A percentile compares a stretch with the other conserved stretches of the same genome.
Conservation (phyloP, 1,139 yeast genomes). For the Hanseniaspora uvarum region DNA sequence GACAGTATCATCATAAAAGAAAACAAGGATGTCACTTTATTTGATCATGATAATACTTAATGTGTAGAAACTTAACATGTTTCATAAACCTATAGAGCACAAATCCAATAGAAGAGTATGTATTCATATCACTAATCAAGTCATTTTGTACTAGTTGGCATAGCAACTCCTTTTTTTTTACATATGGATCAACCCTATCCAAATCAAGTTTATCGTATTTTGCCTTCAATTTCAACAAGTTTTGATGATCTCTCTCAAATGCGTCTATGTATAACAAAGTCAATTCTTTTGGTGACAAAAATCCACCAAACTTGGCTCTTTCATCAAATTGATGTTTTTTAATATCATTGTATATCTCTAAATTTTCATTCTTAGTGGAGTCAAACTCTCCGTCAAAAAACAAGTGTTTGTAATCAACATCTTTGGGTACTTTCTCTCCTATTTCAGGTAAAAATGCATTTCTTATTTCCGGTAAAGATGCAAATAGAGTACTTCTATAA, state of each 20-base stretch:
- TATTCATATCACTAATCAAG: conserved; percentile 4
- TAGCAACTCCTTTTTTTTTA: conserved; percentile 1
- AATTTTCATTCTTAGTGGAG: not conserved
- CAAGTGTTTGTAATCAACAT: not conserved
- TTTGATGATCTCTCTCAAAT: not conserved
- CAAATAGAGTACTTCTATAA: not conserved
- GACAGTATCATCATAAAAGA: conserved; percentile 10
- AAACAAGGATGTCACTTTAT: conserved; percentile 12
- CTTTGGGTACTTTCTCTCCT: not conserved
- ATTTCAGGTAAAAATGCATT: not conserved
- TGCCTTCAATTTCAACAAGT: not conserved
- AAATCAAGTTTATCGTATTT: conserved; percentile 7
- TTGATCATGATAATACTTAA: conserved; percentile 9
- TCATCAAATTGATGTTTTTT: not conserved
- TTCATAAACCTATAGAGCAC: not conserved
- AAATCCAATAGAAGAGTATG: not conserved
- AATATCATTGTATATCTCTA: not conserved
- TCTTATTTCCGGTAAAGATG: not conserved
- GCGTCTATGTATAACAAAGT: not conserved
- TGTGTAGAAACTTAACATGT: conserved; percentile 3
- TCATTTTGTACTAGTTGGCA: not conserved
- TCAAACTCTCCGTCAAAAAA: not conserved
- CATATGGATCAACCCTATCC: conserved; percentile 4
- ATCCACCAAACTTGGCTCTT: not conserved
- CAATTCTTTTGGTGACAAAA: not conserved